These are phyloP conservation scores for Eudorina sp. DNA, from an alignment of 139 green algal species.

Conservation along the genomic window DNA sequence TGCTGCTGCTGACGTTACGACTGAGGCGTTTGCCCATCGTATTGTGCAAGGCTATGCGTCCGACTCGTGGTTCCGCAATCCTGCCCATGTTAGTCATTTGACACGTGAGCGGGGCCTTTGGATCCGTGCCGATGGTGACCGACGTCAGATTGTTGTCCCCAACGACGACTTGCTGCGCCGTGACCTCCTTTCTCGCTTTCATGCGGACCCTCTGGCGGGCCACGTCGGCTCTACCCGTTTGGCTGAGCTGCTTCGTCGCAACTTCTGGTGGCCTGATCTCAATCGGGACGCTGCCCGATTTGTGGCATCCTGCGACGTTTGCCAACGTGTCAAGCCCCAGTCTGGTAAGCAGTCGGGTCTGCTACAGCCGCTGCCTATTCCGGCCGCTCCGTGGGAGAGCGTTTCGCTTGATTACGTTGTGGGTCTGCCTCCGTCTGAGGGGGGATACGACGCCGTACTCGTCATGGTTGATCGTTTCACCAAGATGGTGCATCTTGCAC, in stretches of 20 bases:
- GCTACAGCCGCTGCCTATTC: slow-evolving; percentile 59
- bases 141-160: not conserved
- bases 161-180: not conserved
- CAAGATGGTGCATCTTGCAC: slow-evolving; percentile 65
- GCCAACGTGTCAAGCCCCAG: slow-evolving; percentile 54
- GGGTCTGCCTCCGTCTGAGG: slow-evolving; percentile 42
- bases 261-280: slow-evolving; percentile 52
- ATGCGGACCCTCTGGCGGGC: not conserved
- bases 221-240: not conserved
- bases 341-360: not conserved
- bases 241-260: not conserved
- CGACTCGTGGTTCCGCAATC: not conserved
- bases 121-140: not conserved
- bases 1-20: not conserved
- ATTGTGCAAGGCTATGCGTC: not conserved
- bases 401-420: slow-evolving; percentile 64
- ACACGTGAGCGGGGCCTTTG: not conserved
- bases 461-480: slow-evolving; percentile 64
- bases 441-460: slow-evolving; percentile 61
- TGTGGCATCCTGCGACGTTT: slow-evolving; percentile 45
- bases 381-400: slow-evolving; percentile 48
- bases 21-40: not conserved
- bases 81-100: not conserved
- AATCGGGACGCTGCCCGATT: not conserved
- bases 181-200: not conserved